phyloP scores from a whole-genome alignment of 2,329 filamentous ascomycete genomes.

The Xylariomycetidae sp. region DNA sequence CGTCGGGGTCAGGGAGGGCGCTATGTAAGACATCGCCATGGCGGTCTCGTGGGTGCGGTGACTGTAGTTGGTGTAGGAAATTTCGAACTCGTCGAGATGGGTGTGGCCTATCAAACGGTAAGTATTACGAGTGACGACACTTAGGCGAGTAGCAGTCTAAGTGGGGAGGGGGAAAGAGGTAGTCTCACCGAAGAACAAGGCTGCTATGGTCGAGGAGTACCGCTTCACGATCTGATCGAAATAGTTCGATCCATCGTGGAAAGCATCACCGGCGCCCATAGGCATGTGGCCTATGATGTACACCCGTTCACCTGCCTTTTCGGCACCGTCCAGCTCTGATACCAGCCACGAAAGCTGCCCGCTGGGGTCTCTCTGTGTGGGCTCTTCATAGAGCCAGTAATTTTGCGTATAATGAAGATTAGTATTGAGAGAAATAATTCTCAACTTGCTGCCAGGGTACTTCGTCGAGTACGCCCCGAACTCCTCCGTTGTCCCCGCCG shows the following conservation, averaged over 20 bases:
- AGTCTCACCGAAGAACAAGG: constrained; percentile 44
- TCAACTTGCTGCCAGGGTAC: constrained; percentile 41
- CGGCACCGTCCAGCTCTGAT: constrained; percentile 47
- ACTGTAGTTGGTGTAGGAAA: constrained; percentile 47
- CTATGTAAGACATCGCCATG: constrained; percentile 47
- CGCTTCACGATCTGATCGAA: constrained; percentile 50
- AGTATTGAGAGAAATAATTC: constrained; percentile 56
- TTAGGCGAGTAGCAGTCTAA: neutral
- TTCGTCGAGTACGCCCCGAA: constrained; percentile 47
- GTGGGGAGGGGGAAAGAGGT: neutral
- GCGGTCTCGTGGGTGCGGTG: constrained; percentile 38
- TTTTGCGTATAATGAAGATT: constrained; percentile 57
- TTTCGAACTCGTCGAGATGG: constrained; percentile 51
- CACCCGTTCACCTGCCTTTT: constrained; percentile 46
- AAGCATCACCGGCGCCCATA: constrained; percentile 43
- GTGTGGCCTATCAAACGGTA: constrained; percentile 38
- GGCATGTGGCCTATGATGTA: constrained; percentile 57
- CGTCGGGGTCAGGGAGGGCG: constrained; percentile 49
- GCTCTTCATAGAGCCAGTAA: constrained; percentile 49
- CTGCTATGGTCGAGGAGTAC: constrained; percentile 49
- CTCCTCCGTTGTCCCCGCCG: constrained; percentile 29
- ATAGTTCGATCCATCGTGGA: constrained; percentile 48
- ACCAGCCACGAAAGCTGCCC: constrained; percentile 51
- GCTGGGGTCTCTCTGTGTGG: constrained; percentile 46
- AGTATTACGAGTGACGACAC: too few relatives aligned